Evolutionary conservation across 148 eudicot genomes (phyloP), one percentile per base, ranked within the genome.

Genomic region (Vaccinium macrocarpon): DNA sequence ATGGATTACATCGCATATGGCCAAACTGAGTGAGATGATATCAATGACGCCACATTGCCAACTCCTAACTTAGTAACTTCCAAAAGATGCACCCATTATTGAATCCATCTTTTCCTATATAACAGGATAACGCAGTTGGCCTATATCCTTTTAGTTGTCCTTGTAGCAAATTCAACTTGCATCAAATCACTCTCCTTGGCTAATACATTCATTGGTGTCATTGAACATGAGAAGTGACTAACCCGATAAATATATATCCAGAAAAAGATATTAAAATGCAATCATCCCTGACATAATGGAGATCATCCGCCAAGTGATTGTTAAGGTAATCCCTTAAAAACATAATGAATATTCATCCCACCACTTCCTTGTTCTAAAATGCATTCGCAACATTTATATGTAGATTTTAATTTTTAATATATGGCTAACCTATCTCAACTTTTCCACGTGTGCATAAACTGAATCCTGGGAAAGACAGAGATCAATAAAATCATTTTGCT

Each of bases 151-250:
- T 50, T 73, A 73, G 77, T 73, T 38, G 51, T 15, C 23, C 77
- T 38, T 73, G 77, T 42, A 73, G 51, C 77, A 73, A 38, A 42
- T 73, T 72, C 77, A 73, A 73, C 14, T 38, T 73, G 51, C 38
- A 73, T 42, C 50, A 73, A 42, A 35, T 42, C 77, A 73, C 23
- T 73, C n/a, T 38, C 7, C 77, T 70, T 73, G 23, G 38, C 77
- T 35, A 29, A 73, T 68, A 12, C 15, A 68, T n/a, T 68, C 74
- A 68, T 73, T 38, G 48, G 11, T 29, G 76, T 29, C 76, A 71
- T 29, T 71, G 19, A n/a, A 73, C n/a, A 38, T 73, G 77, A 38
- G 50, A 73, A 35, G n/a, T 73, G 51, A 73, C 18, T 73, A 21
- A 16, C 10, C 6, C 51, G 6, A 19, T 5, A 73, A 18, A 12